Base-by-base conservation (phyloP, 2,329 filamentous ascomycete species). In the Claviceps sorghi region DNA sequence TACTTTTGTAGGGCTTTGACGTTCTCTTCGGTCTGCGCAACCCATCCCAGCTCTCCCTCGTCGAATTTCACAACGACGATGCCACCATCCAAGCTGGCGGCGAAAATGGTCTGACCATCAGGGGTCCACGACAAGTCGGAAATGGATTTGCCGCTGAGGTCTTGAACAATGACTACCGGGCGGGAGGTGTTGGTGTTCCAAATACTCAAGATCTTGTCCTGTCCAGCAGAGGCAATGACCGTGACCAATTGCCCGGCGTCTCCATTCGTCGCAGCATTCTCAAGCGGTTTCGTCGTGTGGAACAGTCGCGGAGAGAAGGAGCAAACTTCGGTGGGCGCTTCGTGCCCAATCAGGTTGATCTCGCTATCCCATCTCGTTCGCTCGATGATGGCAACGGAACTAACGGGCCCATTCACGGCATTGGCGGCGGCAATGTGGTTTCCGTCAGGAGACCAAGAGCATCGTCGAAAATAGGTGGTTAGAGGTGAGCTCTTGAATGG, bases 161-260 rank as follows among this genome's bases (percentile, higher is more conserved):
- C 91, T 63, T 95, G 88, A 10, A 89, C 77, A 50, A 97, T 89
- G 21, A 96, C 83, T 21, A 97, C 83, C 0, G 93, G 93, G 22
- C 93, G 76, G 0, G 93, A 90, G 26, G 88, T 95, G 62, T 89
- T 95, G 1, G 94, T 98, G 60, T 96, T 97, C 93, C 93, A 98
- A 40, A 98, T 84, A 62, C 88, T 96, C 43, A 98, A 70, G 2
- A 90, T 93, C 68, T 96, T 97, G 65, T 98, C 93, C 62, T 95
- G 93, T 3, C 93, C 94, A 6, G 91, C 93, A 56, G 91, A 97
- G 9, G 94, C 93, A 59, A 98, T 94, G 0, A 98, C 91, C 0
- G 91, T 97, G 3, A 96, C 88, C 17, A 81, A 44, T 9, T 73
- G 69, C 1, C 73, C 74, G 36, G 58, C 57, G 17, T 60, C 53